These are phyloP conservation scores for Eimeria brunetti DNA, from an alignment of 169 alveolate species.

Conservation along the genomic window DNA sequence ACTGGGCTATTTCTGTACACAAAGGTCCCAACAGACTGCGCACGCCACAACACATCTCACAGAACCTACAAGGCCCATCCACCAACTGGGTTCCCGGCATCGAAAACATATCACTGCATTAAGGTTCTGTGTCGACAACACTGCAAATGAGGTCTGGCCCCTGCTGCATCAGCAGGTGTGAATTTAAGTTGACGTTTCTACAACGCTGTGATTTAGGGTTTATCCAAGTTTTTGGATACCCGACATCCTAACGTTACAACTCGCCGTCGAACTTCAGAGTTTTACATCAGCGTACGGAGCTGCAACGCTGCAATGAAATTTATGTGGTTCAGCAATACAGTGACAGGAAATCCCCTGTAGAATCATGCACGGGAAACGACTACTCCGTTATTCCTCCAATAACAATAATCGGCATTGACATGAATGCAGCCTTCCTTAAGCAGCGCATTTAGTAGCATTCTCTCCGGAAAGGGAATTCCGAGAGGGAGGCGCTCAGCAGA, in stretches of 20 bases:
- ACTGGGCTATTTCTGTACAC: neutral
- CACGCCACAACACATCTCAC: neutral
- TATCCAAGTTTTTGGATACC: neutral
- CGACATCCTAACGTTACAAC: neutral
- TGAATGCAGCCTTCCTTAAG: neutral
- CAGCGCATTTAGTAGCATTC: neutral
- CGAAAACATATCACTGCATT: neutral
- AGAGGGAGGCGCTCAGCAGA: neutral
- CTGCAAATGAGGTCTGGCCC: too few species aligned
- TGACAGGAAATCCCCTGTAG: neutral
- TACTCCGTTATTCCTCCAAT: neutral
- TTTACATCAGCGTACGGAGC: neutral
- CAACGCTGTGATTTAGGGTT: neutral
- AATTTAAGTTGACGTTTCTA: neutral
- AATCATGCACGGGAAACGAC: neutral
- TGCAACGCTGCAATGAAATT: neutral
- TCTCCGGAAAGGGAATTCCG: neutral
- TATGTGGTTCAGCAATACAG: neutral
- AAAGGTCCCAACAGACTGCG: neutral
- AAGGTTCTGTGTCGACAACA: too few species aligned
- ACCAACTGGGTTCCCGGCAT: neutral
- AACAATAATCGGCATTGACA: neutral
- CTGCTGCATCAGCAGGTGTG: neutral
- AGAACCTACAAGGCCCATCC: neutral
- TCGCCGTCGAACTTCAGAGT: neutral